Evolutionary conservation across 257 asterid genomes (phyloP).

Genomic region (Fraxinus quadrangulata): DNA sequence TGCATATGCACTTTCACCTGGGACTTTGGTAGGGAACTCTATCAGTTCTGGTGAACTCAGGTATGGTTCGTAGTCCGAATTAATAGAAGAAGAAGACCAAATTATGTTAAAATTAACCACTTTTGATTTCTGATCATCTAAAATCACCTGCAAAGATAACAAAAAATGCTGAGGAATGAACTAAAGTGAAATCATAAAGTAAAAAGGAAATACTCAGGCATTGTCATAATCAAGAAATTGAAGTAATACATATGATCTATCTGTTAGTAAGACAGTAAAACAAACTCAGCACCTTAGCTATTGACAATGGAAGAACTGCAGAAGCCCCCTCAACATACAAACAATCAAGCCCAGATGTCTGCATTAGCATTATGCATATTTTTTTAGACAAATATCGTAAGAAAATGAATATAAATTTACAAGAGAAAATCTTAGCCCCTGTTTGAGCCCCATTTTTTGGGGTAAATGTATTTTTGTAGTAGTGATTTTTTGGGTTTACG

Average conservation of each 20-base stretch:
- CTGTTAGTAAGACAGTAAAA: neutral
- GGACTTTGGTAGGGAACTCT: conserved; percentile 86
- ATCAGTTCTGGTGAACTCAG: conserved; percentile 75
- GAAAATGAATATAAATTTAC: neutral
- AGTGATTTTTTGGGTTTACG: too few species aligned
- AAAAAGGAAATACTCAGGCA: neutral
- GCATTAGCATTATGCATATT: conserved; percentile 34
- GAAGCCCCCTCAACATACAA: conserved; percentile 92
- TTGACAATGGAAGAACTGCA: conserved; percentile 69
- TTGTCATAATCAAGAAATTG: conserved; percentile 20
- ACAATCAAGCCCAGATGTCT: conserved; percentile 62
- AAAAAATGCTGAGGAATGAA: conserved; percentile 13
- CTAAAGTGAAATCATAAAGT: neutral
- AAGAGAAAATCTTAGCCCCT: conserved; percentile 4
- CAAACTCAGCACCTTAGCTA: conserved; percentile 67
- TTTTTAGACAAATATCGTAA: conserved; percentile 18
- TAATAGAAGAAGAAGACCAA: conserved; percentile 74
- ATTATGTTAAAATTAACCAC: conserved; percentile 60
- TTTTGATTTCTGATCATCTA: conserved; percentile 70
- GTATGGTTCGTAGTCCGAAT: conserved; percentile 45
- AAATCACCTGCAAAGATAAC: conserved; percentile 59
- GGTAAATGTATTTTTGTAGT: too few species aligned
- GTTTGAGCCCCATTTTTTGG: too few species aligned
- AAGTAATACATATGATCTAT: conserved; percentile 15
- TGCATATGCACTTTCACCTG: conserved; percentile 88